Evolutionary conservation across 2,329 filamentous ascomycete genomes (phyloP), one percentile per base, ranked within the genome.

Genomic region (Penicillium vulpinum): DNA sequence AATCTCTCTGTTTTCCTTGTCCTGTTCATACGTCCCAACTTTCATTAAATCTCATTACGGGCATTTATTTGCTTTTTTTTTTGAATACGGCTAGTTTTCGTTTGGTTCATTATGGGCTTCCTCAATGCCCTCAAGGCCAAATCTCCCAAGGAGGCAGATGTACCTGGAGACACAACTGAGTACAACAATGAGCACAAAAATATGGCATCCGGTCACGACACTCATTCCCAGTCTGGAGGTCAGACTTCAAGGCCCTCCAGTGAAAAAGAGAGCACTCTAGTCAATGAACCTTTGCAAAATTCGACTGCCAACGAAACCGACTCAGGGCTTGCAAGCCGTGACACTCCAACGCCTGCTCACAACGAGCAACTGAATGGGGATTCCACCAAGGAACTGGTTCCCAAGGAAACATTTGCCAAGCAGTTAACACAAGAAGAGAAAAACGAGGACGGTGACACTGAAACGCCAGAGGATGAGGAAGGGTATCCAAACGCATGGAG

Each of bases 401-500:
- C 48, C 5, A 54, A 56, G 11, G 54, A 58, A 28, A 48, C 53
- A 10, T 56, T 51, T 3, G 49, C 55, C 26, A 60, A 60, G 26
- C 55, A 65, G 24, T 6, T 54, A 11, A 31, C 46, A 15, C 28
- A 44, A 21, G 56, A 56, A 41, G 54, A 56, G 7, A 43, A 46
- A n/a, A 51, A 53, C 18, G 51, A 56, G 8, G 56, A 58, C 11
- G 36, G 15, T 26, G 55, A 51, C 13, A 9, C 29, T 5, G 46
- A 59, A 22, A 48, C 50, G 11, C 48, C 58, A 3, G 54, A 68
- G 3, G 63, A 68, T 15, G 64, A 72, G 9, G 51, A 60, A 4
- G 63, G 70, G 46, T 77, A 76, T 62, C 74, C 73, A 15, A 53
- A 59, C 0, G 61, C 66, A 16, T 64, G 71, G 54, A 71, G 67